Percentiles rank a stretch among this genome's conserved stretches.
phyloP scores from a whole-genome alignment of 2,329 filamentous ascomycete genomes.

The Claviceps digitariae region DNA sequence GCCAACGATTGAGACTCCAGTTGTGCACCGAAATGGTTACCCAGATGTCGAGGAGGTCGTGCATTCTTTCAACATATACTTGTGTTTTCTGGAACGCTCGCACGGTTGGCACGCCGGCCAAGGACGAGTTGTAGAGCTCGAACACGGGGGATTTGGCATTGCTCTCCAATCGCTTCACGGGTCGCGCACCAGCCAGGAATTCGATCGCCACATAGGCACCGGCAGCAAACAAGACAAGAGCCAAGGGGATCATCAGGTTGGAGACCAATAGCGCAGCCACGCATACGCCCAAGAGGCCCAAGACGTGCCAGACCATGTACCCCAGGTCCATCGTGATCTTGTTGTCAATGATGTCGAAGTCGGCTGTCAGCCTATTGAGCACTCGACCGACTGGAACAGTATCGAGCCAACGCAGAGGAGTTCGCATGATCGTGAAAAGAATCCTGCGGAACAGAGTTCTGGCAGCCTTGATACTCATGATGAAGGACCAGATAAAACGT shows the following conservation, averaged over 20 bases:
- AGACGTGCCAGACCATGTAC: constrained; percentile 43
- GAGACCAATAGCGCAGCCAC: constrained; percentile 56
- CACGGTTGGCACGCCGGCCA: constrained; percentile 62
- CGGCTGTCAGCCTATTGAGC: constrained; percentile 64
- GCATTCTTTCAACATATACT: constrained; percentile 57
- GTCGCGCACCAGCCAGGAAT: constrained; percentile 59
- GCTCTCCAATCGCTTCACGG: constrained; percentile 65
- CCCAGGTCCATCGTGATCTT: constrained; percentile 49
- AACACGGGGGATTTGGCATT: constrained; percentile 68
- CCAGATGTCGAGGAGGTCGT: constrained; percentile 54
- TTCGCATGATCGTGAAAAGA: constrained; percentile 52
- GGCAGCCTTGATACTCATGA: constrained; percentile 56
- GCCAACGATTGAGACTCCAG: constrained; percentile 65
- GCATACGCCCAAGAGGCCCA: constrained; percentile 52
- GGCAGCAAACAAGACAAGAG: constrained; percentile 41
- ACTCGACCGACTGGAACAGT: constrained; percentile 66
- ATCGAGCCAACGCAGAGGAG: constrained; percentile 68
- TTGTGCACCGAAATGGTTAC: constrained; percentile 51
- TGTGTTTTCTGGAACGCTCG: constrained; percentile 58
- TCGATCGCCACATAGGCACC: constrained; percentile 43
- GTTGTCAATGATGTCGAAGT: constrained; percentile 63
- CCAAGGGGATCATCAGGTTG: constrained; percentile 49
- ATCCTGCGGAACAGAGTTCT: constrained; percentile 52
- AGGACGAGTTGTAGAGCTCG: constrained; percentile 61
- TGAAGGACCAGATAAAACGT: constrained; percentile 49